Evolutionary conservation across 1,284 basidiomycete species (phyloP).

Genomic region (Neolentinus lepideus): DNA sequence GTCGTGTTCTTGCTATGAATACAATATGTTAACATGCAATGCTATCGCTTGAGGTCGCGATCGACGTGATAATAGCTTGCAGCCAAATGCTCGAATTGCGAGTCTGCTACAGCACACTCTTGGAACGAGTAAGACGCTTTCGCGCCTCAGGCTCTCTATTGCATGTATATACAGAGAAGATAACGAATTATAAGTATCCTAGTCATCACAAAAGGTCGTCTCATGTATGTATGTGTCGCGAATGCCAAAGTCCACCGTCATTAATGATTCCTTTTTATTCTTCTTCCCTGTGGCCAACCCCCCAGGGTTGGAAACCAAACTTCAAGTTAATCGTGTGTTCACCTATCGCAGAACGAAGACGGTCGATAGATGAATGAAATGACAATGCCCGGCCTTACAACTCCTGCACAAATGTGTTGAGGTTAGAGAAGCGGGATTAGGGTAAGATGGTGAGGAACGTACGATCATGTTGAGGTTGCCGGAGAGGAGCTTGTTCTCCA

Average conservation of each 20-base stretch:
- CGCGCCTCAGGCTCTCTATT: too few species aligned
- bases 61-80: too few species aligned
- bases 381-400: not conserved
- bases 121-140: too few species aligned
- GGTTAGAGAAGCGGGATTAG: not conserved
- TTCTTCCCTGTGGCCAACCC: not conserved
- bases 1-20: too few species aligned
- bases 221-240: not conserved
- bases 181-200: slow-evolving; percentile 1
- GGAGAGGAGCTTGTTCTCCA: slow-evolving; percentile 65
- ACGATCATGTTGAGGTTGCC: slow-evolving; percentile 6
- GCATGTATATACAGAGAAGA: too few species aligned
- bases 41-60: too few species aligned
- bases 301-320: not conserved
- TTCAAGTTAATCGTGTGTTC: not conserved
- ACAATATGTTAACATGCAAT: too few species aligned
- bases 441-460: not conserved
- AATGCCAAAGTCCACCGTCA: not conserved
- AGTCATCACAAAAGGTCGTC: not conserved
- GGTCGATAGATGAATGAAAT: not conserved
- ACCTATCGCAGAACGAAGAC: not conserved
- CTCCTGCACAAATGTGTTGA: not conserved
- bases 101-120: too few species aligned
- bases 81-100: too few species aligned
- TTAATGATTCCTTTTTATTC: not conserved